These are phyloP conservation scores for Oryza meyeriana DNA, from an alignment of 176 grass and related monocot species.

Conservation along the genomic window DNA sequence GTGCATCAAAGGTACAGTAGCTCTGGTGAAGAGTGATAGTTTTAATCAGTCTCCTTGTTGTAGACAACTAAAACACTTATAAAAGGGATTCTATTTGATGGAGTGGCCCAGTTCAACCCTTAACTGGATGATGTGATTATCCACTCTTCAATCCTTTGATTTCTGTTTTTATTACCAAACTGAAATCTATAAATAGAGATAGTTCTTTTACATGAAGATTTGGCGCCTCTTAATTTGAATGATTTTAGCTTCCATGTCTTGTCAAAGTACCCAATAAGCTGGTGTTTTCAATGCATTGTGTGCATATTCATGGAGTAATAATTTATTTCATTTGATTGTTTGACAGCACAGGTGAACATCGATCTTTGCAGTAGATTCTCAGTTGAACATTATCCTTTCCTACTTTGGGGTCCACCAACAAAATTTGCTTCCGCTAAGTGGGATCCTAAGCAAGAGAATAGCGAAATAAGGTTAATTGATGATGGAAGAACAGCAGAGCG, in stretches of 20 bases:
- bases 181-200: neutral
- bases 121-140: neutral
- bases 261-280: neutral
- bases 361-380: constrained; percentile 90
- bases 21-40: neutral
- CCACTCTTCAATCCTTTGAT: neutral
- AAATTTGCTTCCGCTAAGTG: constrained; percentile 67
- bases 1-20: constrained; percentile 85
- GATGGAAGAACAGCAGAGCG: constrained; percentile 86
- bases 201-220: neutral
- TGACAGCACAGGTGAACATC: constrained; percentile 80
- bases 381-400: constrained; percentile 80
- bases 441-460: constrained; percentile 85
- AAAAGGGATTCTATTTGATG: neutral
- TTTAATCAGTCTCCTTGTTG: neutral
- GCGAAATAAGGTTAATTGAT: constrained; percentile 70
- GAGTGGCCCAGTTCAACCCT: neutral
- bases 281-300: constrained; percentile 15
- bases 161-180: neutral
- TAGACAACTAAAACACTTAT: constrained; percentile 1
- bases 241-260: neutral
- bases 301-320: constrained; percentile 27
- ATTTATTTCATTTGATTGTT: constrained; percentile 59
- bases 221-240: neutral
- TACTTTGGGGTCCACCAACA: constrained; percentile 74